Base-by-base conservation (phyloP, 2,329 filamentous ascomycete species). In the Magnaporthiopsis rhizophila region DNA sequence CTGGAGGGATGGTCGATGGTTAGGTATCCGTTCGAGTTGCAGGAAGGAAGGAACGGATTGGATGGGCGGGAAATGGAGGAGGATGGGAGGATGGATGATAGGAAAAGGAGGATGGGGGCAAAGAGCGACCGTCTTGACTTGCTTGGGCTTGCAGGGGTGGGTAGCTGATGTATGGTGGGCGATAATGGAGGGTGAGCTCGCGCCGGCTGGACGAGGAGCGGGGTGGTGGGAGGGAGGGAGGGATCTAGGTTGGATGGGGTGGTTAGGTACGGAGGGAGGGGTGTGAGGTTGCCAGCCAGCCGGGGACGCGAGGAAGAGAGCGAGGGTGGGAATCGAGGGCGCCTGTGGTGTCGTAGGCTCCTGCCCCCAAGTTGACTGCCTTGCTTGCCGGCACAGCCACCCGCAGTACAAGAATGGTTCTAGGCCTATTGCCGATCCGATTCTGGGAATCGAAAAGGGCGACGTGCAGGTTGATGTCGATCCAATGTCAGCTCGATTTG, bases 31-130 rank as follows among this genome's bases (percentile, higher is more conserved):
- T 60, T 60, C 58, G 58, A 60, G 57, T 28, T 60, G 58, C 26
- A 34, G 58, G 58, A 60, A 60, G 28, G 58, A 34, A 60, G 58
- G 32, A 60, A 60, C 58, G 58, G 58, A 60, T 60, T 60, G 58
- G 58, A 60, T 60, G 58, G 30, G 58, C 58, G 58, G 58, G 58
- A 60, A 34, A 60, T 60, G 30, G 58, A 60, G 58, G 32, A 60
- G 58, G 58, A 60, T 32, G 57, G 57, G 57, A 32, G 57, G 58
- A 60, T 60, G 30, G 58, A 60, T 32, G 30, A 21, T 18, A n/a
- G 30, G 58, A 30, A 28, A 21, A 30, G 30, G 30, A 28, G 26
- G 26, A 26, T 26, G 58, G 58, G 45, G 45, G 45, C 45, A 50
- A 50, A 50, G 21, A 50, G 45, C 45, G 45, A 50, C 45, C 21